Base-by-base conservation (phyloP, 176 grass and related monocot species). In the Puccinellia tenuiflora region DNA sequence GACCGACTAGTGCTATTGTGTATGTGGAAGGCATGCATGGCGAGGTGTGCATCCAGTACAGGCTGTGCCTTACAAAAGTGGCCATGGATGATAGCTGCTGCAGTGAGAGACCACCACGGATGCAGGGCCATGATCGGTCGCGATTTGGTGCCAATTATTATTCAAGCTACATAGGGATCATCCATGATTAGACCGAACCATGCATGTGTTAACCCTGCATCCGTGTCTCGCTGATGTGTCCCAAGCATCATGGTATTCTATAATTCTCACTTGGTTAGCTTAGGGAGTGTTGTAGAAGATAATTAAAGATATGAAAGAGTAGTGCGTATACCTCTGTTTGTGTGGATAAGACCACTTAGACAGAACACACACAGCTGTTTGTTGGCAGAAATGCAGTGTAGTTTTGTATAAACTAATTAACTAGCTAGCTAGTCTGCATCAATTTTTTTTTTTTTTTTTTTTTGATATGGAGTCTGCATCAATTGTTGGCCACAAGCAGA, bases 71-170 rank as follows among this genome's bases (percentile, higher is more conserved):
- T 64, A 83, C 34, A 75, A 64, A 82, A 76, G 26, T 73, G 45
- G 77, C 51, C 43, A 26, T 68, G 39, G 42, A 47, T 73, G 22
- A 45, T 9, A 8, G 69, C 57, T 56, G 75, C 69, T 46, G 30
- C 72, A 77, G 54, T 18, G 71, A 48, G 61, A 85, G 77, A 73
- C 40, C 83, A 53, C 87, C 87, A 89, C 87, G 69, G 62, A 64
- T 70, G 62, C 78, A 71, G 24, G 14, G 34, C 70, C 30, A 43
- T 60, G 56, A 84, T 76, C 30, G 15, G 14, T 24, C 7, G 13
- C 20, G 66, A 68, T 79, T 73, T 55, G 81, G 68, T 21, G 11
- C 83, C 83, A 90, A 90, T 90, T 34, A 86, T 82, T 48, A 16
- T 17, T 50, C n/a, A 1, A 73, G 69, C 43, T 55, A 20, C 1